phyloP scores from a whole-genome alignment of 805 yeast genomes.

The Priceomyces carsonii region DNA sequence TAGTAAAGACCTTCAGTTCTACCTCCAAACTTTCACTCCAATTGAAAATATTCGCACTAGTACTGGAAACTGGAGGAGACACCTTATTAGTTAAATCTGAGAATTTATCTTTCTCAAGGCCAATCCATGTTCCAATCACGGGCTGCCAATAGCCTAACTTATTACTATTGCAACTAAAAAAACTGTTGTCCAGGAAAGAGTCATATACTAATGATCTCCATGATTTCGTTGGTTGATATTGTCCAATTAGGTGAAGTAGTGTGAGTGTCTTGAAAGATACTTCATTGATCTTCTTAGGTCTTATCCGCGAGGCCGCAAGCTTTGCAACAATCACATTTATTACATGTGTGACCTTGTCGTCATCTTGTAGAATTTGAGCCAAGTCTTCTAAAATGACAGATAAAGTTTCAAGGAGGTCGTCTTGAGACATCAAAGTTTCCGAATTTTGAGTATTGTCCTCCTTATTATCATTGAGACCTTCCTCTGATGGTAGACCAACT shows the following conservation, averaged over 20 bases:
- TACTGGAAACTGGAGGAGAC: slow-evolving; percentile 37
- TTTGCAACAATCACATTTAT: slow-evolving; percentile 55
- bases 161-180: slow-evolving; percentile 43
- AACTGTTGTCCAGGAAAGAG: slow-evolving; percentile 56
- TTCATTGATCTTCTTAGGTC: slow-evolving; percentile 38
- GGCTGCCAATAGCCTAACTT: slow-evolving; percentile 49
- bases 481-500: slow-evolving; percentile 8
- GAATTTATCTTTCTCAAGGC: slow-evolving; percentile 60
- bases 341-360: slow-evolving; percentile 57
- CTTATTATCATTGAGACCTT: slow-evolving; percentile 9
- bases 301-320: slow-evolving; percentile 54
- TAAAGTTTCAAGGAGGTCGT: slow-evolving; percentile 43
- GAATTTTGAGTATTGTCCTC: slow-evolving; percentile 11
- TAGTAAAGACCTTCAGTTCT: slow-evolving; percentile 48
- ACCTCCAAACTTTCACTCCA: slow-evolving; percentile 71
- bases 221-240: slow-evolving; percentile 39
- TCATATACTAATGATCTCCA: slow-evolving; percentile 73
- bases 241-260: slow-evolving; percentile 43
- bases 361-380: slow-evolving; percentile 49
- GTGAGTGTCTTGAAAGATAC: slow-evolving; percentile 43
- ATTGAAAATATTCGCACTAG: slow-evolving; percentile 61
- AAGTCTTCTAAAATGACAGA: slow-evolving; percentile 35
- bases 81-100: slow-evolving; percentile 36
- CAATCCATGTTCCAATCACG: slow-evolving; percentile 63
- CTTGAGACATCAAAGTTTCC: slow-evolving; percentile 27